Base-by-base conservation (phyloP, 257 asterid species). In the Anisodus tanguticus region DNA sequence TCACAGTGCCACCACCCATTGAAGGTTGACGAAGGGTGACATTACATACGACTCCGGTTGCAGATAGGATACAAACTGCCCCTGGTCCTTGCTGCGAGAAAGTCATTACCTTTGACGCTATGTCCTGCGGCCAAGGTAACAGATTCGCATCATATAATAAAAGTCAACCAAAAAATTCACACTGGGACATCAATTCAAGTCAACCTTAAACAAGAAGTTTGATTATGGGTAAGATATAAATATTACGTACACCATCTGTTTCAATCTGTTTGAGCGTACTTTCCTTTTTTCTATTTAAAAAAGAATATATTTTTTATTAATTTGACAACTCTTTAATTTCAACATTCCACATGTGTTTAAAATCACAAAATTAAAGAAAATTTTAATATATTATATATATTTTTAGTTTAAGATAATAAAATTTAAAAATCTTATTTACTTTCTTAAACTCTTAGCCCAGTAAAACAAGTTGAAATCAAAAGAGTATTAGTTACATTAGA, bases 61-160 rank as follows among this genome's bases (percentile, higher is more conserved):
- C 97, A 71, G 98, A 95, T 76, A 95, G 86, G 86, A 93, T 90
- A 85, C 96, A 92, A 82, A 95, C 93, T 17, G 95, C 91, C 35
- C 98, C 92, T 62, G 98, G 98, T 83, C 98, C 98, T 92, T 95
- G 95, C 90, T 92, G 94, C 4, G 98, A 92, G 86, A 95, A 95
- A 49, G 92, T 93, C 93, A 87, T 86, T 51, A 92, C 87, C 86
- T 93, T 93, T 57, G 93, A 86, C 62, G 95, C 94, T 87, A 93
- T 88, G 90, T 95, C 98, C 98, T 95, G 90, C 86, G 15, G 3
- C 41, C 70, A 85, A 85, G n/a, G 51, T 35, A 79, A 79, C 16
- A 80, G 15, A 9, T 60, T 69, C 31, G 55, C 74, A 71, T 54
- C 70, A 45, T 49, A 49, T 37, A 53, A 35, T 31, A 12, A 60